phyloP scores from a whole-genome alignment of 2,329 filamentous ascomycete species.

The Nigrospora sphaerica region DNA sequence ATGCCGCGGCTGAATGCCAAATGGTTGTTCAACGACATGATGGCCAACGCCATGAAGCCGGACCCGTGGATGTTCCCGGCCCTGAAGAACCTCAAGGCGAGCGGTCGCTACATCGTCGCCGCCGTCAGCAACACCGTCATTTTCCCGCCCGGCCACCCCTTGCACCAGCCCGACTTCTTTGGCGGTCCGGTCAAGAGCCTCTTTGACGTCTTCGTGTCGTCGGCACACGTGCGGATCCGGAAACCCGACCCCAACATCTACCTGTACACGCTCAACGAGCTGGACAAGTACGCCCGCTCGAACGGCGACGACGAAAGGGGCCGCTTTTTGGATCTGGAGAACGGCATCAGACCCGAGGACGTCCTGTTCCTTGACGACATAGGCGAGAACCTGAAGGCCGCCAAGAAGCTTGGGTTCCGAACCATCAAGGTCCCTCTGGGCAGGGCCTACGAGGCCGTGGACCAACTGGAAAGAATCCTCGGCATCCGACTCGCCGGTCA shows the following conservation, averaged over 20 bases:
- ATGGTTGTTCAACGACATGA: slow-evolving; percentile 86
- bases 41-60: slow-evolving; percentile 59
- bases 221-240: slow-evolving; percentile 76
- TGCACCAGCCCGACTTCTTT: slow-evolving; percentile 46
- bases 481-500: slow-evolving; percentile 55
- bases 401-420: slow-evolving; percentile 63
- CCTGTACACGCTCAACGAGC: slow-evolving; percentile 57
- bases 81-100: slow-evolving; percentile 58
- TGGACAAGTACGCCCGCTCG: slow-evolving; percentile 55
- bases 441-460: slow-evolving; percentile 71
- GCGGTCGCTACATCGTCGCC: slow-evolving; percentile 63
- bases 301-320: slow-evolving; percentile 36
- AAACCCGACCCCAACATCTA: slow-evolving; percentile 87
- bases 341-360: slow-evolving; percentile 54
- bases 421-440: slow-evolving; percentile 84
- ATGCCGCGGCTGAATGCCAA: slow-evolving; percentile 70
- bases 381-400: slow-evolving; percentile 83
- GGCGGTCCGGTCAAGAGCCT: slow-evolving; percentile 52
- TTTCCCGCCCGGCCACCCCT: slow-evolving; percentile 69
- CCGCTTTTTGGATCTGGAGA: slow-evolving; percentile 33
- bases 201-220: slow-evolving; percentile 86
- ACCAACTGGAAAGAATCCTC: slow-evolving; percentile 68
- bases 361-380: slow-evolving; percentile 91
- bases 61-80: slow-evolving; percentile 90
- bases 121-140: slow-evolving; percentile 87